phyloP scores from a whole-genome alignment of 2,329 filamentous ascomycete species.

The Colletotrichum sp. region DNA sequence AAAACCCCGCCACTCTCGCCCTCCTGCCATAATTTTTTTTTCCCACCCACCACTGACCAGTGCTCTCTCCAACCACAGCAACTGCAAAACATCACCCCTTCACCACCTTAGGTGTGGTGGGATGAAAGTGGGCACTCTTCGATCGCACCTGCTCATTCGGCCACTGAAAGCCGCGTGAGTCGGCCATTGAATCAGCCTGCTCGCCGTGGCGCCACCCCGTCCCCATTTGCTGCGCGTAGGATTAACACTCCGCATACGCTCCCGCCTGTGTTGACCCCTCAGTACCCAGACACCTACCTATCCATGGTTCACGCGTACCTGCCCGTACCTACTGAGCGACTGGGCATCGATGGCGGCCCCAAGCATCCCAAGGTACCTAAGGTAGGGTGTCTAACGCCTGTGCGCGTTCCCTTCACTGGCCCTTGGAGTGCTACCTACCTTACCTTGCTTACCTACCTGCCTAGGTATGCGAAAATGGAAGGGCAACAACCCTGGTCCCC shows the following conservation, averaged over 20 bases:
- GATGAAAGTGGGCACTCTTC: not conserved
- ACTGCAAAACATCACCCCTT: not conserved
- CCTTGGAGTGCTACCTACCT: not conserved
- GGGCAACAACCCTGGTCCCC: constrained; percentile 17
- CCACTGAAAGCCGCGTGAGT: not conserved
- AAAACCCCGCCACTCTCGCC: constrained; percentile 26
- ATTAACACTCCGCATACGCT: not conserved
- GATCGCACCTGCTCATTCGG: not conserved
- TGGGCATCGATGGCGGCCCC: not conserved
- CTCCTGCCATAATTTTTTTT: not conserved
- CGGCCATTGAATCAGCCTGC: not conserved
- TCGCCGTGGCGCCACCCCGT: not conserved
- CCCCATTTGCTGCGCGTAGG: not conserved
- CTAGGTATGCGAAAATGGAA: not conserved
- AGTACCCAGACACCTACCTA: not conserved
- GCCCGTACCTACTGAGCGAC: not conserved
- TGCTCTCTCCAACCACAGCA: not conserved
- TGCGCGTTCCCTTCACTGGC: not conserved
- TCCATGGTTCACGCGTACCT: not conserved
- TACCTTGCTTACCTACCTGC: not conserved
- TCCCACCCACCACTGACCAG: not conserved
- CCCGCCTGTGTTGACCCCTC: not conserved
- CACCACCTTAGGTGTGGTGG: not conserved
- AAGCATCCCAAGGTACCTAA: not conserved
- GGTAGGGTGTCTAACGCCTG: not conserved